Conservation (phyloP, 495 filamentous ascomycete genomes). For the Parachaetomium inaequale region DNA sequence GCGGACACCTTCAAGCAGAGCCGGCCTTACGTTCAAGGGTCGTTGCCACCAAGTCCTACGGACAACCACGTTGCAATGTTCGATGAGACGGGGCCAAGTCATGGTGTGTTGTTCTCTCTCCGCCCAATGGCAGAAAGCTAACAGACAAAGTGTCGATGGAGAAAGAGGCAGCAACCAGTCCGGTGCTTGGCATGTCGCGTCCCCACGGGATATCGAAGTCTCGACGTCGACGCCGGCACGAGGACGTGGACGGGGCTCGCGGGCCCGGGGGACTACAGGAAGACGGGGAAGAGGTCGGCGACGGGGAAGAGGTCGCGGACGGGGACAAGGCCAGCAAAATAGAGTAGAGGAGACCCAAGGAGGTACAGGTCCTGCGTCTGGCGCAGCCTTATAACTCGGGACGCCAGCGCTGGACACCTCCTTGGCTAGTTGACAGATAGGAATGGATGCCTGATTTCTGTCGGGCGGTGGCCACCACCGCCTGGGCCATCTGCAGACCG, state of each 20-base stretch:
- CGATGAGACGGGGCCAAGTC: too few relatives aligned
- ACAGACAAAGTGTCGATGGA: too few relatives aligned
- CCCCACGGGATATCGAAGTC: background rate
- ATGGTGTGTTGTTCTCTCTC: too few relatives aligned
- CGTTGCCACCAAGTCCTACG: too few relatives aligned
- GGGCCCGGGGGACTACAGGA: background rate
- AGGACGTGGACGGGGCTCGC: background rate
- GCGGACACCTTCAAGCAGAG: too few relatives aligned
- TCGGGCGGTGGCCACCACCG: too few relatives aligned
- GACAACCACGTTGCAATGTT: too few relatives aligned
- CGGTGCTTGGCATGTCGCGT: too few relatives aligned
- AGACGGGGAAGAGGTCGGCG: background rate
- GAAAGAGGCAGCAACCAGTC: too few relatives aligned
- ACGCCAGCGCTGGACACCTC: background rate
- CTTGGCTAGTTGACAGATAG: conserved; percentile 1
- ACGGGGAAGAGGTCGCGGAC: background rate
- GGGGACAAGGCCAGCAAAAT: background rate
- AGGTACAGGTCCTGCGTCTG: background rate
- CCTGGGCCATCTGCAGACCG: too few relatives aligned
- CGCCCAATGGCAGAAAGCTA: too few relatives aligned
- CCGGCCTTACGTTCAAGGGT: too few relatives aligned
- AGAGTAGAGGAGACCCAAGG: background rate
- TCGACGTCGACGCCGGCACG: background rate
- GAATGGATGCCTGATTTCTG: background rate
- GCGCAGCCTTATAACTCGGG: background rate